Evolutionary conservation across 805 yeast species (phyloP).

Genomic region (Hanseniaspora lindneri): DNA sequence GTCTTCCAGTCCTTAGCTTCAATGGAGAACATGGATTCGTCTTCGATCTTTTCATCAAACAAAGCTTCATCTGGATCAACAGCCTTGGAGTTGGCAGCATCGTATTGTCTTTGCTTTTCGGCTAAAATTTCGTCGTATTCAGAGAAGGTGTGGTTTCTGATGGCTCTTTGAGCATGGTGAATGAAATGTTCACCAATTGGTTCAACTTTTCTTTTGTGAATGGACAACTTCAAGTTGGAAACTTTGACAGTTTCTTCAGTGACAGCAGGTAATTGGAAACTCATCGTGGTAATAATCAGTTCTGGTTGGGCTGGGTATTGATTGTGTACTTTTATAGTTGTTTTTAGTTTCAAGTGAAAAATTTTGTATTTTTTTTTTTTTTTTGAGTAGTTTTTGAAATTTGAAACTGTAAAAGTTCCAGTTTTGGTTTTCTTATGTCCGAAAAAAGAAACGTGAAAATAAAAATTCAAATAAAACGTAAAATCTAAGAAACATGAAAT

Average conservation of each 20-base stretch:
- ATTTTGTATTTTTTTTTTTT: not conserved
- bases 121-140: constrained; percentile 92
- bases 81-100: constrained; percentile 37
- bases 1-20: constrained; percentile 98
- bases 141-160: constrained; percentile 97
- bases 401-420: not conserved
- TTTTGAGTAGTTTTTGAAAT: not conserved
- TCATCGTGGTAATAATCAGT: not conserved
- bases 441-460: not conserved
- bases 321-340: no score
- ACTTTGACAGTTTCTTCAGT: constrained; percentile 39
- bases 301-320: not conserved
- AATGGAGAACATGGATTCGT: constrained; percentile 64
- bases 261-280: constrained; percentile 32
- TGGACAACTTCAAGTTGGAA: constrained; percentile 7
- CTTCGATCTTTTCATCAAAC: constrained; percentile 48
- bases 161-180: constrained; percentile 91
- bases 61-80: constrained; percentile 46
- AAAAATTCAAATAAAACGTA: no score
- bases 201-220: constrained; percentile 48
- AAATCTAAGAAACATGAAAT: no score
- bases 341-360: not conserved
- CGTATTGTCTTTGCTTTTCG: constrained; percentile 63
- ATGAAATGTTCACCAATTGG: constrained; percentile 94
- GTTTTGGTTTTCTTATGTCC: not conserved